Evolutionary conservation across 352 stramenopile genomes (phyloP).

Genomic region (Pythium angustatum): DNA sequence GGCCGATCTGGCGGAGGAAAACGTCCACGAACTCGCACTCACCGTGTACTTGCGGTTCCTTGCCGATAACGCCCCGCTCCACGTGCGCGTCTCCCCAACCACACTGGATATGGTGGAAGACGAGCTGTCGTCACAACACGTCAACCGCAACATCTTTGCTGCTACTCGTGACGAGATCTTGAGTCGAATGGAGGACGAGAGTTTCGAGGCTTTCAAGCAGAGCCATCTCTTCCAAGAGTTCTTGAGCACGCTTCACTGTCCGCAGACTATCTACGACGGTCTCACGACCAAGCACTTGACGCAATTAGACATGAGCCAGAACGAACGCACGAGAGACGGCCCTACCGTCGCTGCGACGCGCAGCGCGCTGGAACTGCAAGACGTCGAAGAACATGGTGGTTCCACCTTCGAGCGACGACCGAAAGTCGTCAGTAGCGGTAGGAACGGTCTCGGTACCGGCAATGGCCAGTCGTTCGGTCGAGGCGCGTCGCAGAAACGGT

Average conservation of each 20-base stretch:
- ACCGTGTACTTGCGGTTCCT: slow-evolving; percentile 69
- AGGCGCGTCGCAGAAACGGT: slow-evolving; percentile 6
- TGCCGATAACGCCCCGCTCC: slow-evolving; percentile 33
- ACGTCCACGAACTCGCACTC: slow-evolving; percentile 50
- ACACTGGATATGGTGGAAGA: slow-evolving; percentile 43
- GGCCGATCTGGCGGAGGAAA: slow-evolving; percentile 48
- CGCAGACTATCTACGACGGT: slow-evolving; percentile 39
- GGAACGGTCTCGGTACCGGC: too few relatives aligned
- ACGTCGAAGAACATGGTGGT: slow-evolving; percentile 21
- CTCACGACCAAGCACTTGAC: slow-evolving; percentile 41
- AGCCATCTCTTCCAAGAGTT: slow-evolving; percentile 51
- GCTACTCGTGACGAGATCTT: slow-evolving; percentile 49
- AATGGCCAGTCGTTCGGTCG: slow-evolving; percentile 22
- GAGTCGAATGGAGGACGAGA: slow-evolving; percentile 46
- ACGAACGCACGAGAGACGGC: neutral
- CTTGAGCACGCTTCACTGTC: slow-evolving; percentile 45
- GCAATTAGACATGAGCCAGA: slow-evolving; percentile 43
- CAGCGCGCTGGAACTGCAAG: slow-evolving; percentile 19
- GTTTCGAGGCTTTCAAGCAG: slow-evolving; percentile 52
- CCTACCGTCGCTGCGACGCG: neutral
- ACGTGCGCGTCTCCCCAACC: slow-evolving; percentile 35
- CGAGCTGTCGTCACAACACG: slow-evolving; percentile 39
- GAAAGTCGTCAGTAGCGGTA: slow-evolving; percentile 1
- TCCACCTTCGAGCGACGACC: slow-evolving; percentile 7
- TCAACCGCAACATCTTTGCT: slow-evolving; percentile 48